Conservation (phyloP, 768 basidiomycete genomes). For the Coprinopsis sp. region DNA sequence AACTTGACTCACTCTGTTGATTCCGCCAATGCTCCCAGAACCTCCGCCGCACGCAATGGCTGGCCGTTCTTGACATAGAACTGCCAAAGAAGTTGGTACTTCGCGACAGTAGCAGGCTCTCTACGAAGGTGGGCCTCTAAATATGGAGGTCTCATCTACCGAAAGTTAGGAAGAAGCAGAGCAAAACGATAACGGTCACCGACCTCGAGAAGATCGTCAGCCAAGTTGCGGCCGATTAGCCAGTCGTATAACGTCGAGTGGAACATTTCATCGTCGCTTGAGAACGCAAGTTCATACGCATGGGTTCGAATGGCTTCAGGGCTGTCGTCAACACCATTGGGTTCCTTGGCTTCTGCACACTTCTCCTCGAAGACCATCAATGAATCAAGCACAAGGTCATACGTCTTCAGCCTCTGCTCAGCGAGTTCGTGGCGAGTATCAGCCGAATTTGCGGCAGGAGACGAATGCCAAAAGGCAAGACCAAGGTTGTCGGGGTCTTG, state of each 20-base stretch:
- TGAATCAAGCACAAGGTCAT: slow-evolving; percentile 80
- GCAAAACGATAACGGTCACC: slow-evolving; percentile 15
- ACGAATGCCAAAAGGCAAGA: slow-evolving; percentile 71
- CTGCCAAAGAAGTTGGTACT: slow-evolving; percentile 91
- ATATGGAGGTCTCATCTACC: slow-evolving; percentile 78
- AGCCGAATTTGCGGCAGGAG: slow-evolving; percentile 36
- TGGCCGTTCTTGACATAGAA: slow-evolving; percentile 93
- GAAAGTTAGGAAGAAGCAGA: slow-evolving; percentile 3
- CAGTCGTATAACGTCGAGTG: slow-evolving; percentile 94
- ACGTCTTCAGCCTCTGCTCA: slow-evolving; percentile 66
- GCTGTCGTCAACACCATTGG: slow-evolving; percentile 23
- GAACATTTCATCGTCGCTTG: slow-evolving; percentile 86
- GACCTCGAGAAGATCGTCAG: slow-evolving; percentile 90
- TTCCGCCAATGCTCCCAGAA: slow-evolving; percentile 79
- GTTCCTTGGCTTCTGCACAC: slow-evolving; percentile 26
- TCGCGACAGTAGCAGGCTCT: slow-evolving; percentile 74
- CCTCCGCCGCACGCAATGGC: slow-evolving; percentile 82
- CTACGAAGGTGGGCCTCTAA: slow-evolving; percentile 84
- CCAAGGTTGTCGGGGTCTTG: slow-evolving; percentile 75
- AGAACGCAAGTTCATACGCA: slow-evolving; percentile 83
- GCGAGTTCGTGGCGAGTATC: slow-evolving; percentile 57
- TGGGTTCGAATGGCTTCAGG: slow-evolving; percentile 72
- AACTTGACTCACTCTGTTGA: slow-evolving; percentile 60
- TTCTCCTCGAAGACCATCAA: slow-evolving; percentile 75
- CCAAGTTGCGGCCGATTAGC: slow-evolving; percentile 73